Evolutionary conservation across 805 yeast species (phyloP).

Genomic region (Saccharomycopsis sp.): DNA sequence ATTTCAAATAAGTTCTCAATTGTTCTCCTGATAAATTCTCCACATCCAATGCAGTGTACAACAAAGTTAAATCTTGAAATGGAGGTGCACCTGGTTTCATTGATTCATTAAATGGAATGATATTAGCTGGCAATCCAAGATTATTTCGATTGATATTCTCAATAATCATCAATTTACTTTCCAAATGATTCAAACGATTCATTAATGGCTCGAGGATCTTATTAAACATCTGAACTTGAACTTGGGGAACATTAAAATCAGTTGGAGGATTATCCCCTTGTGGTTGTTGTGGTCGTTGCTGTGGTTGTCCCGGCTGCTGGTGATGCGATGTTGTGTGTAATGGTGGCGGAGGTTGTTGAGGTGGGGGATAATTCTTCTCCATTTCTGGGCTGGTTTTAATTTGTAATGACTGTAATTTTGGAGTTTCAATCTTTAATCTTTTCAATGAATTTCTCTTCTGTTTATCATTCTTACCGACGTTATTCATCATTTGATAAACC

Average conservation of each 20-base stretch:
- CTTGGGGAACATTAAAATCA: neutral
- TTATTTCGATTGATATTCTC: conserved; percentile 20
- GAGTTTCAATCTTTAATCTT: conserved; percentile 15
- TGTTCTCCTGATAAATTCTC: conserved; percentile 13
- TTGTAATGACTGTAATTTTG: conserved; percentile 7
- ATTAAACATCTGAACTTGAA: conserved; percentile 11
- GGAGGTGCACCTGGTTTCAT: conserved; percentile 16
- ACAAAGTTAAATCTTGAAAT: conserved; percentile 16
- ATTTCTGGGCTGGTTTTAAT: neutral
- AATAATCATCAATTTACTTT: conserved; percentile 16
- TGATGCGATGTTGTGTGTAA: no score
- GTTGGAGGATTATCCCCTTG: neutral
- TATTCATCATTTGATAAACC: conserved; percentile 16
- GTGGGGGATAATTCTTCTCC: neutral
- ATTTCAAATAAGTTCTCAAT: conserved; percentile 12
- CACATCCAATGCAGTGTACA: conserved; percentile 19
- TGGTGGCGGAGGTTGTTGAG: neutral
- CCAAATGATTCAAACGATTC: conserved; percentile 11
- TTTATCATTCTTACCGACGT: conserved; percentile 12
- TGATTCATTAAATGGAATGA: conserved; percentile 17
- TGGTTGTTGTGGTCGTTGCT: conserved; percentile 1
- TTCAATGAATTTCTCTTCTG: conserved; percentile 10
- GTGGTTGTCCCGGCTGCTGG: no score
- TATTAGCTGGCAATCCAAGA: conserved; percentile 19
- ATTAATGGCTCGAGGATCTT: conserved; percentile 13